phyloP scores from a whole-genome alignment of 2,329 filamentous ascomycete genomes.

The Moelleriella libera region DNA sequence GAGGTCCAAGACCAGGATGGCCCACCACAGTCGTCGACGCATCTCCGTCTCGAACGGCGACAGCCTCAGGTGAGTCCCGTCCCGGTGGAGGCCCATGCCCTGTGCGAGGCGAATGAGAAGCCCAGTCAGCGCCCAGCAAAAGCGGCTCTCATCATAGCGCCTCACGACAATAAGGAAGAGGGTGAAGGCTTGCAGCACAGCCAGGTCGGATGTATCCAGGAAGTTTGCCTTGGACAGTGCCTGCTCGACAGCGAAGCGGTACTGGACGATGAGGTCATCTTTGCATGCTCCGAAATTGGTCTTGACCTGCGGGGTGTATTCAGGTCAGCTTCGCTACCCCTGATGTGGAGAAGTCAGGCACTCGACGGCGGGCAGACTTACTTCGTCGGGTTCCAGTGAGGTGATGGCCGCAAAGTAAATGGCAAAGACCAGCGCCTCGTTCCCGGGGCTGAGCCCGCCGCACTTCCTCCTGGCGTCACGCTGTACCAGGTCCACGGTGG shows the following conservation, averaged over 20 bases:
- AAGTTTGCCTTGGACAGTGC: constrained; percentile 44
- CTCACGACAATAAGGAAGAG: constrained; percentile 39
- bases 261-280: constrained; percentile 28
- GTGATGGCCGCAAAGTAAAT: constrained; percentile 45
- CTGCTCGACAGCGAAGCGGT: constrained; percentile 40
- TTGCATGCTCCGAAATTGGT: constrained; percentile 29
- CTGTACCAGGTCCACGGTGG: constrained; percentile 47
- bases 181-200: constrained; percentile 42
- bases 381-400: constrained; percentile 47
- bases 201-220: constrained; percentile 39
- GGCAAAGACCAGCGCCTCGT: constrained; percentile 51
- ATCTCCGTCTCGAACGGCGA: constrained; percentile 46
- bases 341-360: background rate
- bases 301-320: constrained; percentile 10
- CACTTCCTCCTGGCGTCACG: constrained; percentile 45
- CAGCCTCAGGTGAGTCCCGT: constrained; percentile 34
- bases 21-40: constrained; percentile 46
- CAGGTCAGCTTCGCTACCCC: background rate
- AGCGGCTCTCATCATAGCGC: constrained; percentile 32
- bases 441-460: constrained; percentile 37
- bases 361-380: constrained; percentile 11
- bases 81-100: constrained; percentile 45
- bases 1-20: constrained; percentile 42
- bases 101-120: constrained; percentile 44
- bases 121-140: constrained; percentile 46